Evolutionary conservation across 2,329 filamentous ascomycete species (phyloP).

Genomic region (Hymenoscyphus occultus): DNA sequence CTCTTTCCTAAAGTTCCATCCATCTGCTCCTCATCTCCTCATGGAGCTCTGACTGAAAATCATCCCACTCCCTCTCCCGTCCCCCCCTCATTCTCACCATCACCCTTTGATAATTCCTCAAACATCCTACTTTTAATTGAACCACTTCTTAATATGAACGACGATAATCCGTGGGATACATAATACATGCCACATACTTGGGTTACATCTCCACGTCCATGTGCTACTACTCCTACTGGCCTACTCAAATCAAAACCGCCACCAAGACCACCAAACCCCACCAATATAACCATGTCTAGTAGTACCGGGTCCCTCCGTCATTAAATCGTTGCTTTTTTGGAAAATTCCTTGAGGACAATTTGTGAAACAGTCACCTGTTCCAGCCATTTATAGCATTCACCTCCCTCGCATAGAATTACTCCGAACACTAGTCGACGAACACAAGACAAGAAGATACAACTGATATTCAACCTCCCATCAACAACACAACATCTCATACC

Average conservation of each 20-base stretch:
- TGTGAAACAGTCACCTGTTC: slow-evolving; percentile 7
- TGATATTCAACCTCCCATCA: slow-evolving; percentile 3
- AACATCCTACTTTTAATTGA: not conserved
- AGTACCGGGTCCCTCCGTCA: slow-evolving; percentile 17
- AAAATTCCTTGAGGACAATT: slow-evolving; percentile 7
- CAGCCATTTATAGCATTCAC: slow-evolving; percentile 9
- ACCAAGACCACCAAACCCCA: slow-evolving; percentile 9
- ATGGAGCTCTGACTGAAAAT: not conserved
- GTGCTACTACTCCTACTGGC: slow-evolving; percentile 11
- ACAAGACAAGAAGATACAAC: slow-evolving; percentile 5
- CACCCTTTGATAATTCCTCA: not conserved
- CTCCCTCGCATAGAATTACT: slow-evolving; percentile 3
- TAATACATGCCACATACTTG: slow-evolving; percentile 2
- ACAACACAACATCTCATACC: not conserved
- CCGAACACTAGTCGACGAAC: not conserved
- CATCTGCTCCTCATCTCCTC: not conserved
- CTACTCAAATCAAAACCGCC: slow-evolving; percentile 15
- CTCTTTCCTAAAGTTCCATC: not conserved
- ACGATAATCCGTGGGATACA: not conserved
- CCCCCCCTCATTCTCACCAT: not conserved
- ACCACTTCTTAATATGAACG: too few species aligned
- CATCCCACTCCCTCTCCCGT: not conserved
- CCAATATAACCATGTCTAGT: slow-evolving; percentile 20
- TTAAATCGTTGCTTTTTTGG: slow-evolving; percentile 18
- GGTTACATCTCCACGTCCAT: slow-evolving; percentile 21